Percentiles rank a stretch among this genome's conserved stretches.
phyloP scores from a whole-genome alignment of 257 asterid species.

The Solanum piurae region DNA sequence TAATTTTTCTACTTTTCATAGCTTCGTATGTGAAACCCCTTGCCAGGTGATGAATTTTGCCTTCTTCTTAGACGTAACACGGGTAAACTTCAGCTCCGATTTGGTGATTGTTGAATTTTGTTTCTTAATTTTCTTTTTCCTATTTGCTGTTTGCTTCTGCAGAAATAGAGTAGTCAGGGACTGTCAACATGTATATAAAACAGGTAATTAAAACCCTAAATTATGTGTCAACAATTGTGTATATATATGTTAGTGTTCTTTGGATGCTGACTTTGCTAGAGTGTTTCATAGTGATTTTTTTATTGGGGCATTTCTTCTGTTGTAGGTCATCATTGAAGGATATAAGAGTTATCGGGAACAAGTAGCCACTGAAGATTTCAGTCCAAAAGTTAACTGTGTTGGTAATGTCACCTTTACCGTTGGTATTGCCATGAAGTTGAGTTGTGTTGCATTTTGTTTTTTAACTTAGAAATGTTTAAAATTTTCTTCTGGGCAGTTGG shows the following conservation, averaged over 20 bases:
- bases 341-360: slow-evolving; percentile 94
- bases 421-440: neutral
- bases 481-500: slow-evolving; percentile 55
- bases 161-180: neutral
- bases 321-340: slow-evolving; percentile 91
- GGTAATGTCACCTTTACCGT: slow-evolving; percentile 28
- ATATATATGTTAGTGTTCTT: neutral
- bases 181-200: slow-evolving; percentile 53
- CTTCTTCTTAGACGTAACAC: neutral
- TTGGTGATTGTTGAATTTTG: neutral
- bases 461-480: neutral
- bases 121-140: neutral
- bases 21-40: neutral
- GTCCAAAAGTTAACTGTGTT: slow-evolving; percentile 94
- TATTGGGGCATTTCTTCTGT: neutral
- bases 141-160: neutral
- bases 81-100: neutral
- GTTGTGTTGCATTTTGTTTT: neutral
- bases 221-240: neutral
- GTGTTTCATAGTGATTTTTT: neutral
- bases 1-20: neutral
- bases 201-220: slow-evolving; percentile 34
- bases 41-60: neutral
- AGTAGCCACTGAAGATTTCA: slow-evolving; percentile 75
- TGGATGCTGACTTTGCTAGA: neutral